Conservation (phyloP, 2,329 filamentous ascomycete species). For the Talaromyces funiculosus region DNA sequence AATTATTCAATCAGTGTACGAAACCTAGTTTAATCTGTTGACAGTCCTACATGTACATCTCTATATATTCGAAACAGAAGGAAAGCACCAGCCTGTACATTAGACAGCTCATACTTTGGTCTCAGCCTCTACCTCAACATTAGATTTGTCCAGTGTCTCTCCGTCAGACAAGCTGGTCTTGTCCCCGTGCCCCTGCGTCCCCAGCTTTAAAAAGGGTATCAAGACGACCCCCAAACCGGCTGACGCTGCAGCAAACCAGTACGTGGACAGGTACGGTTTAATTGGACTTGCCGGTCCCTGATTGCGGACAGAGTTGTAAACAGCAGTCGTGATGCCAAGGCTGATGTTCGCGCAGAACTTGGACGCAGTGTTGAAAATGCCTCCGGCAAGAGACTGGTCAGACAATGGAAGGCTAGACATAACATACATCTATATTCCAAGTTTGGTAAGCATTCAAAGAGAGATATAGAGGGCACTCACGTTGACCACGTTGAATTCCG, state of each 20-base stretch:
- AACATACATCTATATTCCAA: slow-evolving; percentile 55
- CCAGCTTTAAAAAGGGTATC: slow-evolving; percentile 27
- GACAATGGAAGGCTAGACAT: slow-evolving; percentile 57
- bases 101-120: not conserved
- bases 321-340: slow-evolving; percentile 57
- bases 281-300: slow-evolving; percentile 19
- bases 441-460: not conserved
- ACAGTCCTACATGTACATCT: not conserved
- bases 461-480: slow-evolving; percentile 33
- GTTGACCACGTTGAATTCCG: slow-evolving; percentile 66
- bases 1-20: not conserved
- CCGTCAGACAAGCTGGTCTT: not conserved
- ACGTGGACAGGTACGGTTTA: slow-evolving; percentile 24
- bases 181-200: slow-evolving; percentile 21
- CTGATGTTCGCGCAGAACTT: slow-evolving; percentile 56
- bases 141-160: not conserved
- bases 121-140: not conserved
- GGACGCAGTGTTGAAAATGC: slow-evolving; percentile 62
- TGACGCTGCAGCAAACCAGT: slow-evolving; percentile 25
- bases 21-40: not conserved
- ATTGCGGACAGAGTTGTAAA: slow-evolving; percentile 21
- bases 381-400: slow-evolving; percentile 61
- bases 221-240: slow-evolving; percentile 23
- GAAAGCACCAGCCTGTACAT: not conserved
- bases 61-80: not conserved